Evolutionary conservation across 352 stramenopile species (phyloP), one percentile per base, ranked within the genome.

Genomic region (Hyphochytrium catenoides): DNA sequence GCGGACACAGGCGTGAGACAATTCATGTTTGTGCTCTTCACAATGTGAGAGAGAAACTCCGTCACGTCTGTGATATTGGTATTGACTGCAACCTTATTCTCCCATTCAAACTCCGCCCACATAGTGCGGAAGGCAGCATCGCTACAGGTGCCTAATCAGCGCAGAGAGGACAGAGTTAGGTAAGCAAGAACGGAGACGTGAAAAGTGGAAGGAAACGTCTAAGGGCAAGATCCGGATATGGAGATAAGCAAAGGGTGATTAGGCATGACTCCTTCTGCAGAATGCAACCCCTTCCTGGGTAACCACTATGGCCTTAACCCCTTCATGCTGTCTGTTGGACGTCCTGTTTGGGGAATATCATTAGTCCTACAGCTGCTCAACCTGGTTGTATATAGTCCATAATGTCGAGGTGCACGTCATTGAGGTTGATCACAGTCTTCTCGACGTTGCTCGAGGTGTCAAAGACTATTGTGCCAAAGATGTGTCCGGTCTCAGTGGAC

Each of bases 31-130:
- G 93, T 98, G 40, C 87, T 93, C 34, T 78, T 65, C 16, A 97
- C 84, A 43, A 99, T 91, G 56, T 98, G 91, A 43, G 94, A 69
- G 18, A 99, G 53, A 61, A 97, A 98, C 40, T 93, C 72, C 41
- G 92, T 82, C 26, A 99, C 64, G 49, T 94, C 88, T 26, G 70
- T 86, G 44, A 99, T 91, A 52, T 92, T 83, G 21, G 86, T 95
- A 56, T 93, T 91, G 30, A 96, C 78, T 2, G 71, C 63, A 40
- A 97, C 88, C 67, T 98, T 98, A 64, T 99, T 99, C 60, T 99
- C 93, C 93, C 93, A 99, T 62, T 98, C 92, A 54, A 99, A 99
- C 51, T 98, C 91, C 37, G 89, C 91, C 93, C 93, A 99, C 91
- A 99, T 98, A 4, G 64, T 69, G 44, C 93, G 78, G 68, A 99